A percentile compares a stretch with the other conserved stretches of the same genome.
These are phyloP conservation scores for Obba rivulosa DNA, from an alignment of 768 basidiomycete species.

Conservation along the genomic window DNA sequence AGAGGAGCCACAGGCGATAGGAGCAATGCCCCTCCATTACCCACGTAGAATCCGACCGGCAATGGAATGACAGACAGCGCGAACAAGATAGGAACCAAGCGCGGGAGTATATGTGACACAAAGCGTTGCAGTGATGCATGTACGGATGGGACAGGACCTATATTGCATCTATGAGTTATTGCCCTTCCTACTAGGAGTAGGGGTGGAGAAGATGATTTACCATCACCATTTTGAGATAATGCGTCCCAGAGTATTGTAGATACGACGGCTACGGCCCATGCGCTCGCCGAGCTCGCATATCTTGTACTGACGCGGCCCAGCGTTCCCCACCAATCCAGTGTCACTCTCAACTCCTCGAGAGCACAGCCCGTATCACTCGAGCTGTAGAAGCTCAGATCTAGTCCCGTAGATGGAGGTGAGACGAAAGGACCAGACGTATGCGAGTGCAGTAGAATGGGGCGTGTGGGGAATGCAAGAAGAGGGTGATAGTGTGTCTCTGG, in stretches of 20 bases:
- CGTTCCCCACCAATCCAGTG: constrained; percentile 66
- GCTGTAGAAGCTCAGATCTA: constrained; percentile 57
- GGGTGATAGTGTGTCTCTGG: constrained; percentile 69
- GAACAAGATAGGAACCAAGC: constrained; percentile 39
- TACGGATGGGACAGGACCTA: constrained; percentile 43
- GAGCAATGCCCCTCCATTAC: constrained; percentile 45
- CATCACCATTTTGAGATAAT: constrained; percentile 21
- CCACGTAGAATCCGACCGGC: constrained; percentile 50
- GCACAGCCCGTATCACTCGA: constrained; percentile 47
- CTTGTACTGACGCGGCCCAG: constrained; percentile 67
- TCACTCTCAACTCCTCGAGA: constrained; percentile 39
- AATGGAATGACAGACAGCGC: constrained; percentile 52
- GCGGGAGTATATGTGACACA: constrained; percentile 30
- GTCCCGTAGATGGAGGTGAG: constrained; percentile 26
- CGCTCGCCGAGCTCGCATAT: constrained; percentile 66
- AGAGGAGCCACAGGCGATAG: constrained; percentile 52
- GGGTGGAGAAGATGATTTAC: constrained; percentile 6
- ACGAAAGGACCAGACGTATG: constrained; percentile 68
- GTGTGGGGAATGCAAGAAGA: constrained; percentile 28
- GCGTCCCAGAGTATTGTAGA: constrained; percentile 46
- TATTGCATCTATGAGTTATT: neutral
- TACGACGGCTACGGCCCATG: constrained; percentile 74
- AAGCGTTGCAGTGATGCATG: constrained; percentile 45
- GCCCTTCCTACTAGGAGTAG: neutral
- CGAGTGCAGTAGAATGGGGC: constrained; percentile 54